Evolutionary conservation across 176 grass and related monocot species (phyloP).

Genomic region (bread wheat (Triticum aestivum)): DNA sequence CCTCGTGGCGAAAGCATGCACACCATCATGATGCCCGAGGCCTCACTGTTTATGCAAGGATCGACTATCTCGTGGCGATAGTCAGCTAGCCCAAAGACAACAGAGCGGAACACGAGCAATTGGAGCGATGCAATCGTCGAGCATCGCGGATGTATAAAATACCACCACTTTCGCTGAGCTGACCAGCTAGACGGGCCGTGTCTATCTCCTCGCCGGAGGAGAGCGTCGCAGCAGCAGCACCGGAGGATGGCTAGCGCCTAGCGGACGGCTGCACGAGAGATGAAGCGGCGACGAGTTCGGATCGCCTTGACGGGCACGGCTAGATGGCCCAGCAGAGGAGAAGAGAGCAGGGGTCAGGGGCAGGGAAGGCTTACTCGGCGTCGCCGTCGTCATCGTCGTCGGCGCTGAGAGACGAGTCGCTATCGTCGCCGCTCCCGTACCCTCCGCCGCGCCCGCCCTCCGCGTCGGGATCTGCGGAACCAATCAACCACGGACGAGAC

Average conservation of each 20-base stretch:
- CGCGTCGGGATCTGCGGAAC: constrained; percentile 44
- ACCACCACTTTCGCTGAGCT: background rate
- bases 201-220: background rate
- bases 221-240: background rate
- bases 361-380: constrained; percentile 32
- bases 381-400: constrained; percentile 23
- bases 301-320: constrained; percentile 19
- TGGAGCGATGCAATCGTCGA: constrained; percentile 17
- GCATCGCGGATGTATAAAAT: background rate
- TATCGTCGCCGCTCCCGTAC: constrained; percentile 8
- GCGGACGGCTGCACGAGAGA: background rate
- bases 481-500: constrained; percentile 2
- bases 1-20: constrained; percentile 27
- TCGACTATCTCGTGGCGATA: background rate
- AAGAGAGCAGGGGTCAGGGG: background rate
- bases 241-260: background rate
- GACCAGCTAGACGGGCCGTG: background rate
- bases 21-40: background rate
- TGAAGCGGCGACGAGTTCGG: background rate
- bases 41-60: background rate
- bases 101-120: background rate
- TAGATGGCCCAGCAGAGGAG: background rate
- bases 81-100: background rate
- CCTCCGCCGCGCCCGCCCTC: constrained; percentile 1
- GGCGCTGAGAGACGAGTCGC: constrained; percentile 36